Base-by-base conservation (phyloP, 2,329 filamentous ascomycete genomes). In the Apiospora kogelbergensis region DNA sequence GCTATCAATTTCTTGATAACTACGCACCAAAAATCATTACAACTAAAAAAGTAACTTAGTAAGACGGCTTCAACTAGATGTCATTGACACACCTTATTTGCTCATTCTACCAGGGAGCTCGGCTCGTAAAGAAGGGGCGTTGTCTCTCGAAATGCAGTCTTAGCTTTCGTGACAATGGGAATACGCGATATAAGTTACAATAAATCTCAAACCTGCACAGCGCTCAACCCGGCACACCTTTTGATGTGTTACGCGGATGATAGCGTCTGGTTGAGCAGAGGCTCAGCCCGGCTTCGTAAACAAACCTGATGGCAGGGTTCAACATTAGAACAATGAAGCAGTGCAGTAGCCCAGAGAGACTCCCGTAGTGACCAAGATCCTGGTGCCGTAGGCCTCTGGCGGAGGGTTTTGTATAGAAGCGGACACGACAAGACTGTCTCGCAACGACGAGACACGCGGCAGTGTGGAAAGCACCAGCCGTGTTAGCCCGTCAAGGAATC, bases 331-430 rank as follows among this genome's bases (percentile, higher is more conserved):
- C 15, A 2, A 57, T 57, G 48, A 17, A 66, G 42, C 10, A 17
- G 24, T 22, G n/a, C n/a, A n/a, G 24, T 24, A 7, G 15, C 65
- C 40, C 15, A 40, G 57, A 68, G 11, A 68, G 41, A 6, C 41
- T 67, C 24, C 48, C 30, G 40, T 57, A 70, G 66, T 67, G 66
- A 30, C 65, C 60, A 33, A 15, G 44, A 22, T n/a, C n/a, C n/a
- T n/a, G n/a, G n/a, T n/a, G n/a, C n/a, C n/a, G n/a, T n/a, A n/a
- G n/a, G n/a, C n/a, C n/a, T n/a, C n/a, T n/a, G n/a, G n/a, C n/a
- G n/a, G n/a, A n/a, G n/a, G n/a, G 65, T 64, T 48, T 44, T 7
- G 44, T 70, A 71, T 42, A 70, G 67, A 9, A 67, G 13, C 17
- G 68, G 40, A 11, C 68, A 71, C 6, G 68, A 70, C 33, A 68